Conservation (phyloP, 441 rosid species). For the Bocquillonia castaneifolia region DNA sequence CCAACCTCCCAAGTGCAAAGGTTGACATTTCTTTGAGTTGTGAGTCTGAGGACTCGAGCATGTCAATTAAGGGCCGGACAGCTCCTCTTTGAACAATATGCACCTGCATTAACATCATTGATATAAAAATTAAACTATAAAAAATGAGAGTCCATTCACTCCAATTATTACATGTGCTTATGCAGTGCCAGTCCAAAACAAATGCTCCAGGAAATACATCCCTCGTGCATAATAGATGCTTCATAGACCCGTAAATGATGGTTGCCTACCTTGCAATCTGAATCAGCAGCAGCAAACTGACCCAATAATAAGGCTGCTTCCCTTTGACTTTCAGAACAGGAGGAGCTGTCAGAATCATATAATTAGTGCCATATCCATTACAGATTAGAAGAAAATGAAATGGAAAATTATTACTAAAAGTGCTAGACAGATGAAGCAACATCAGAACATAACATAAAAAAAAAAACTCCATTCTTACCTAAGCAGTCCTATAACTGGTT, state of each 20-base stretch:
- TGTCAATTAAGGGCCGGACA: conserved; percentile 78
- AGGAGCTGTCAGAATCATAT: conserved; percentile 45
- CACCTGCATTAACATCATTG: conserved; percentile 47
- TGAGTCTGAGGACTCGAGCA: conserved; percentile 77
- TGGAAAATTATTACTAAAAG: neutral
- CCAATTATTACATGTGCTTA: too few relatives aligned
- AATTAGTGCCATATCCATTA: conserved; percentile 17
- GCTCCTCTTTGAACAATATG: conserved; percentile 98
- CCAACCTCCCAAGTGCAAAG: conserved; percentile 97
- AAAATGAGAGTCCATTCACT: neutral
- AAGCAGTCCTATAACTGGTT: conserved; percentile 81
- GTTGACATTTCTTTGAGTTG: conserved; percentile 97
- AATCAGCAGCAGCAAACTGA: conserved; percentile 94
- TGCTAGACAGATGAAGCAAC: neutral
- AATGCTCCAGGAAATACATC: neutral
- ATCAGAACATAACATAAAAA: neutral
- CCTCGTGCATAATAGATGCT: neutral
- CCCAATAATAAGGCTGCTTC: conserved; percentile 96
- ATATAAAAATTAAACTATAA: conserved; percentile 8
- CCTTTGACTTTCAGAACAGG: conserved; percentile 92
- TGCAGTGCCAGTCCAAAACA: neutral
- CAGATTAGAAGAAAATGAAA: too few relatives aligned
- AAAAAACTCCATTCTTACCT: conserved; percentile 36
- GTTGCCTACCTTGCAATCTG: conserved; percentile 81
- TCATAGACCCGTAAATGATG: neutral